phyloP scores from a whole-genome alignment of 2,329 filamentous ascomycete species.

The Diaporthe ilicicola region DNA sequence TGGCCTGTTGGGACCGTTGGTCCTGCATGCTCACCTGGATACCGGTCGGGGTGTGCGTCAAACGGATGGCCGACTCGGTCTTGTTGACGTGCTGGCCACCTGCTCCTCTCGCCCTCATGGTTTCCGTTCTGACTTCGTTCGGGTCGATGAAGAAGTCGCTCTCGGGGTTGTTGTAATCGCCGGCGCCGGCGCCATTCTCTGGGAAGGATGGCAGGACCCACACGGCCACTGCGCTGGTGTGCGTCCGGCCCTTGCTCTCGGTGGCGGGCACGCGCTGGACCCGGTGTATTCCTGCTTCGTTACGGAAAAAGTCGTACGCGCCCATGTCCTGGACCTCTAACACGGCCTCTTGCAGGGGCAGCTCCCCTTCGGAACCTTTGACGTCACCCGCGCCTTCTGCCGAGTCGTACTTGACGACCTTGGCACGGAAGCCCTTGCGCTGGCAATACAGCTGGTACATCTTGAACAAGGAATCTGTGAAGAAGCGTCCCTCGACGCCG shows the following conservation, averaged over 20 bases:
- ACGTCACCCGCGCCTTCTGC: slow-evolving; percentile 69
- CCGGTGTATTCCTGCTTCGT: slow-evolving; percentile 92
- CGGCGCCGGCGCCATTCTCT: slow-evolving; percentile 54
- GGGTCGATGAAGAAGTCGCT: slow-evolving; percentile 93
- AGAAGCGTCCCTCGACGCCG: slow-evolving; percentile 89
- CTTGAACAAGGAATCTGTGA: slow-evolving; percentile 83
- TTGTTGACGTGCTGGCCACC: slow-evolving; percentile 99
- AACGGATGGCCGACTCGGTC: slow-evolving; percentile 92
- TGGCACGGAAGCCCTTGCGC: slow-evolving; percentile 70
- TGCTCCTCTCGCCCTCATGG: slow-evolving; percentile 90
- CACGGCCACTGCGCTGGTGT: slow-evolving; percentile 91
- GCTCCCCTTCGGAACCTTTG: slow-evolving; percentile 65
- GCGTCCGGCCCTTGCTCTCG: slow-evolving; percentile 88
- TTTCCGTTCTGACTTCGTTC: slow-evolving; percentile 82
- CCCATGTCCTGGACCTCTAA: slow-evolving; percentile 81
- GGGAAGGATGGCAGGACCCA: slow-evolving; percentile 90
- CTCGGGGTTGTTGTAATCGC: slow-evolving; percentile 80
- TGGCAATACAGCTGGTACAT: slow-evolving; percentile 90
- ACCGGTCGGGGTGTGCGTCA: slow-evolving; percentile 89
- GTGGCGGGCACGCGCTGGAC: slow-evolving; percentile 94
- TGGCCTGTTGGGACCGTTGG: slow-evolving; percentile 86
- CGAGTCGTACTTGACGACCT: slow-evolving; percentile 81
- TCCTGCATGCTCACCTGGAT: slow-evolving; percentile 94
- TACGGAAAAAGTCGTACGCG: slow-evolving; percentile 82
- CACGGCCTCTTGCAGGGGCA: slow-evolving; percentile 84